Evolutionary conservation across 441 rosid genomes (phyloP), one percentile per base, ranked within the genome.

Genomic region (Adansonia grandidieri): DNA sequence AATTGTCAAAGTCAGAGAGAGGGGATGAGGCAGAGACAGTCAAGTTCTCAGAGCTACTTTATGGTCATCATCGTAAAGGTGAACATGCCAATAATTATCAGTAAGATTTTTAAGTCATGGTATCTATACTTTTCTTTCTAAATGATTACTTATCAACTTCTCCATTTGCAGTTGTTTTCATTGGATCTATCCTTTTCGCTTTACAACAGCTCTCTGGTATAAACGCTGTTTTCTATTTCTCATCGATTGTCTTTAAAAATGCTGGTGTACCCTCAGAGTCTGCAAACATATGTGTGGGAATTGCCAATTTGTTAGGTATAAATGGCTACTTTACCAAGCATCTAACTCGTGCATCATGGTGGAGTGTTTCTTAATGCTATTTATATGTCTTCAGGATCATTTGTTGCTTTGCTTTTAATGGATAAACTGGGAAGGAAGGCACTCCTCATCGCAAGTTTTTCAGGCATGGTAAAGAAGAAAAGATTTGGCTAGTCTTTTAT

Each of bases 161-260:
- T 81, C 79, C 69, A 67, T 85, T 86, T 89, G 93, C 96, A 91
- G 96, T 91, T 87, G 80, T 91, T 90, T 91, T 86, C 88, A 85
- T 88, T 87, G 93, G 93, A 76, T 87, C 92, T 86, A 66, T 86
- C 83, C 89, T 91, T 86, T 90, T 86, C 86, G 96, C 91, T 86
- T 85, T 91, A 87, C 96, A 91, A 87, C 93, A 91, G 89, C 89
- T 91, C 80, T 91, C 93, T 61, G 92, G 96, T 80, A 90, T 90
- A 87, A 91, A 91, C 77, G 91, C 93, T 68, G 89, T 91, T 71
- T 91, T 91, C 89, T 90, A 89, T 85, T 90, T 91, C 88, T 91
- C 93, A 70, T 90, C 96, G 73, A 87, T 90, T 53, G 91, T 91
- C 76, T 90, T 91, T 88, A 89, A 88, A 86, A 91, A 75, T 74